These are phyloP conservation scores for Sporothrix mexicana DNA, from an alignment of 2,329 filamentous ascomycete genomes.

Conservation along the genomic window DNA sequence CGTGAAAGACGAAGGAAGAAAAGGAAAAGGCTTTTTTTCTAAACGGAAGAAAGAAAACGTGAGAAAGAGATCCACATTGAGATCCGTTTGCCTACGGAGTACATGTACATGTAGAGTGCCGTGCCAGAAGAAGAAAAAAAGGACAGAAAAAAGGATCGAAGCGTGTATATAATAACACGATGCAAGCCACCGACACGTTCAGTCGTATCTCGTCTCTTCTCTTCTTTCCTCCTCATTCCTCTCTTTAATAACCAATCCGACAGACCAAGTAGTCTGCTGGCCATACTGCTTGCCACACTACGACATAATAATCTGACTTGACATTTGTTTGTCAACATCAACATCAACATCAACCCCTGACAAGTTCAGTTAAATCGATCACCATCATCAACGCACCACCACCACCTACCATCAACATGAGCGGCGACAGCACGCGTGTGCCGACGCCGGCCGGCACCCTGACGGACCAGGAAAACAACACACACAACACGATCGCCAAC, in stretches of 20 bases:
- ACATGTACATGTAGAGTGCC: too few relatives aligned
- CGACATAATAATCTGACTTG: neutral
- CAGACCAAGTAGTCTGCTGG: neutral
- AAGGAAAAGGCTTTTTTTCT: neutral
- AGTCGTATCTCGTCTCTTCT: neutral
- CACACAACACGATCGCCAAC: neutral
- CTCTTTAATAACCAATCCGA: neutral
- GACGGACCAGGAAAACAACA: neutral
- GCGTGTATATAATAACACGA: constrained; percentile 13
- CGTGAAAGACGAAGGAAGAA: neutral
- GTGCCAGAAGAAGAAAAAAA: too few relatives aligned
- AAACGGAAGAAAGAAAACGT: neutral
- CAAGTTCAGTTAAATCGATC: neutral
- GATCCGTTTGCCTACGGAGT: neutral
- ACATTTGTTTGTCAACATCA: constrained; percentile 14
- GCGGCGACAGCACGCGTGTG: constrained; percentile 21
- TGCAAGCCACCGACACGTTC: neutral
- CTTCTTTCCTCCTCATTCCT: neutral
- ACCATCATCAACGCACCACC: too few relatives aligned
- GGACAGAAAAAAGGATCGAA: neutral
- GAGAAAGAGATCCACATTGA: neutral
- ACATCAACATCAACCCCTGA: neutral
- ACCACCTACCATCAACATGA: neutral
- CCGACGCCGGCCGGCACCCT: constrained; percentile 13
- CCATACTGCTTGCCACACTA: neutral